Evolutionary conservation across 176 grass and related monocot species (phyloP).

Genomic region (Paspalum vaginatum): DNA sequence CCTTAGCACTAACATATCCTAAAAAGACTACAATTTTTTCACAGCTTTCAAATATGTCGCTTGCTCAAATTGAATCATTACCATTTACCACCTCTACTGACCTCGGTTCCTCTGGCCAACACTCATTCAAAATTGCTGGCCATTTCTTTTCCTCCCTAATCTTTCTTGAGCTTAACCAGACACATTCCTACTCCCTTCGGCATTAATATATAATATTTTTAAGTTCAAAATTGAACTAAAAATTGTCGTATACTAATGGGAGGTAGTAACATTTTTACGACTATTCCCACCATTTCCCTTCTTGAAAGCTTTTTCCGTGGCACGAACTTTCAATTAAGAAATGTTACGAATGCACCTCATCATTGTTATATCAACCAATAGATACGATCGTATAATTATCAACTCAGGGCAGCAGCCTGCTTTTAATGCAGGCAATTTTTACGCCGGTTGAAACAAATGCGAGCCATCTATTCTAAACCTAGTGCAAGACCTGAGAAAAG

Average conservation of each 20-base stretch:
- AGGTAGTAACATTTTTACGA: not conserved
- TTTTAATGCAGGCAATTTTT: slow-evolving; percentile 10
- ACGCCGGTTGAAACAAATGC: slow-evolving; percentile 18
- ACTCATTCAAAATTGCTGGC: not conserved
- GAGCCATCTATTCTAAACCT: slow-evolving; percentile 37
- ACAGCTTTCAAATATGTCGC: not conserved
- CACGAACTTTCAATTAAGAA: not conserved
- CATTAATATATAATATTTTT: too few relatives aligned
- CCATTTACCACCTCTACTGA: not conserved
- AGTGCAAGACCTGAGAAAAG: slow-evolving; percentile 28
- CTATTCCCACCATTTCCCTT: not conserved
- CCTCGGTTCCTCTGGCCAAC: not conserved
- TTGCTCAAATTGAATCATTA: not conserved
- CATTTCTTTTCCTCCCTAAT: not conserved
- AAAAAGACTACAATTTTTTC: not conserved
- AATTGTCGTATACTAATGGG: too few relatives aligned
- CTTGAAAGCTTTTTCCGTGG: not conserved
- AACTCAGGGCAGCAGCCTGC: slow-evolving; percentile 33
- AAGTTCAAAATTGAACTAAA: too few relatives aligned
- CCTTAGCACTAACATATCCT: not conserved
- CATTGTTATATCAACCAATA: slow-evolving; percentile 4
- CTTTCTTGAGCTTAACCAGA: not conserved
- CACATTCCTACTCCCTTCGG: too few relatives aligned
- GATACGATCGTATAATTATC: slow-evolving; percentile 21
- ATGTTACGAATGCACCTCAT: not conserved